These are phyloP conservation scores for Stipa capillata DNA, from an alignment of 176 grass and related monocot species.

Conservation along the genomic window DNA sequence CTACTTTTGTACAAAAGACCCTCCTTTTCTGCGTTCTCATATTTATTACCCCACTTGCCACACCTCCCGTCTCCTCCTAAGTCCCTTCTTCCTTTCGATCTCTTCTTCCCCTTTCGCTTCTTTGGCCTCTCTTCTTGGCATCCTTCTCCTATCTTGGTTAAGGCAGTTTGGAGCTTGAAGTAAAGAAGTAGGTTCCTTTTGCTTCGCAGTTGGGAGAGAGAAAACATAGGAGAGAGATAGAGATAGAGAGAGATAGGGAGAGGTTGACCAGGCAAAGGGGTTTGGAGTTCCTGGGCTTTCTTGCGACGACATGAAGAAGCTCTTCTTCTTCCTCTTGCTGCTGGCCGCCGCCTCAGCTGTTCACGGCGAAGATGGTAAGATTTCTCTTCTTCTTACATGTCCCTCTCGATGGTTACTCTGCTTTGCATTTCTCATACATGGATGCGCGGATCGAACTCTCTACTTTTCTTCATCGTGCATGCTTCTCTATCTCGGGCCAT, in stretches of 20 bases:
- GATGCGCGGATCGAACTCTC: background rate
- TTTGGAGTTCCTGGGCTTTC: background rate
- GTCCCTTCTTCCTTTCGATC: background rate
- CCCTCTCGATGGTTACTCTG: background rate
- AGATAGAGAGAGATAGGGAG: background rate
- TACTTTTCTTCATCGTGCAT: background rate
- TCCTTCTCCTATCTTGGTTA: constrained; percentile 15
- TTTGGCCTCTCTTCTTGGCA: no score
- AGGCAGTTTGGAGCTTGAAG: constrained; percentile 5
- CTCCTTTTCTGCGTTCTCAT: constrained; percentile 27
- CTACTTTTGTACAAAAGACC: constrained; percentile 29
- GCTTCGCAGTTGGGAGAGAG: background rate
- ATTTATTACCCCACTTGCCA: constrained; percentile 26
- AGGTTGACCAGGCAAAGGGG: background rate
- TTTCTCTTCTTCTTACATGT: background rate
- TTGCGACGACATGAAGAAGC: constrained; percentile 29
- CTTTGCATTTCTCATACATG: background rate
- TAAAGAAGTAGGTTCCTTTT: constrained; percentile 7
- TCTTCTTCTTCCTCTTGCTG: constrained; percentile 29
- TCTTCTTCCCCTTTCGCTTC: no score
- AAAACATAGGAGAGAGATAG: background rate
- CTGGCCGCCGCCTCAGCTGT: constrained; percentile 3
- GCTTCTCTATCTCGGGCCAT: background rate
- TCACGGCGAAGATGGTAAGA: constrained; percentile 66
- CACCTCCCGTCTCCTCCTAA: background rate